phyloP scores from a whole-genome alignment of 2,329 filamentous ascomycete species.

The Epichloe hybrida region DNA sequence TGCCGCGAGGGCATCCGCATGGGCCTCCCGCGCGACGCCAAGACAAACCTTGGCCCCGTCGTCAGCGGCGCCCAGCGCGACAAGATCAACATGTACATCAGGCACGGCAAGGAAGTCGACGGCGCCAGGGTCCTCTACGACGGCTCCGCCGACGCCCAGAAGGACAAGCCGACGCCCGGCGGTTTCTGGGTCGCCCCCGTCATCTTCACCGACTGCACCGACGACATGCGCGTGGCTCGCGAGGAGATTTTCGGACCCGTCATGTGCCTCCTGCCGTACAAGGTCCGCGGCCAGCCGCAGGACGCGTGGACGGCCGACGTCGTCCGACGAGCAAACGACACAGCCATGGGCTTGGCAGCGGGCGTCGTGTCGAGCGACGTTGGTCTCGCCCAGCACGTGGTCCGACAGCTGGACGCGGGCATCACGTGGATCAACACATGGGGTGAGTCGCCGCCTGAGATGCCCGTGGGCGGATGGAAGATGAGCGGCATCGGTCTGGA shows the following conservation, averaged over 20 bases:
- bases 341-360: constrained; percentile 65
- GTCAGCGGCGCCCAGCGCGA: constrained; percentile 61
- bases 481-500: constrained; percentile 77
- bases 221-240: constrained; percentile 63
- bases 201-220: constrained; percentile 74
- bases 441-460: constrained; percentile 85
- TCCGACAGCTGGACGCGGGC: constrained; percentile 61
- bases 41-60: constrained; percentile 74
- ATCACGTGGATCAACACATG: constrained; percentile 91
- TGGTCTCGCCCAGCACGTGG: constrained; percentile 57
- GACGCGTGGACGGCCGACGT: constrained; percentile 47
- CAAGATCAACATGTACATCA: constrained; percentile 68
- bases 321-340: constrained; percentile 60
- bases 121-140: constrained; percentile 62
- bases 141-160: constrained; percentile 44
- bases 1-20: constrained; percentile 55
- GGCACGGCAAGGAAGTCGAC: constrained; percentile 59
- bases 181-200: constrained; percentile 83
- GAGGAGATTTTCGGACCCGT: constrained; percentile 89
- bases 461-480: constrained; percentile 90
- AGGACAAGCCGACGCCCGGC: constrained; percentile 32
- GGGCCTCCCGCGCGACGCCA: constrained; percentile 56
- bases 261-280: constrained; percentile 67
- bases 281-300: constrained; percentile 24
- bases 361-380: constrained; percentile 72